Conservation (phyloP, 306 rosid genomes). For the Adenanthera pavonina region DNA sequence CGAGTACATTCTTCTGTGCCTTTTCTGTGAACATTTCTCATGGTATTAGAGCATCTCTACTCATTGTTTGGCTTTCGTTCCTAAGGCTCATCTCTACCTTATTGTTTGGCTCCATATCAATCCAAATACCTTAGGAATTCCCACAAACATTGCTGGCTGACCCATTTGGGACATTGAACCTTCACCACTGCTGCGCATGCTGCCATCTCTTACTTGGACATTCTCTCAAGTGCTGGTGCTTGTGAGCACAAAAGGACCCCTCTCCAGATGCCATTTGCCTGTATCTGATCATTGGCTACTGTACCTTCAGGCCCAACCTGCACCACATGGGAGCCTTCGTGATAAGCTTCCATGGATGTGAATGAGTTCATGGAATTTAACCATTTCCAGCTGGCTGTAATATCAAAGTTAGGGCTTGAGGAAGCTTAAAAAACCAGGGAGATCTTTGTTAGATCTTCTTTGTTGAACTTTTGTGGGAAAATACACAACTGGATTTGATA, state of each 20-base stretch:
- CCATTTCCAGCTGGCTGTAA: neutral
- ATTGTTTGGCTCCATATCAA: neutral
- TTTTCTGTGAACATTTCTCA: neutral
- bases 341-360: neutral
- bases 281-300: neutral
- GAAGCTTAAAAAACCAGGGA: neutral
- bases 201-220: neutral
- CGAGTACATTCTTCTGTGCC: neutral
- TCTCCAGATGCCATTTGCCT: neutral
- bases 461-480: neutral
- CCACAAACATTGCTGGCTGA: neutral
- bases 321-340: neutral
- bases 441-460: neutral
- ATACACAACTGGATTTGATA: neutral
- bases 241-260: neutral
- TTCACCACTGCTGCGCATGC: neutral
- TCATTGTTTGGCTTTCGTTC: neutral
- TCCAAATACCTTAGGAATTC: neutral
- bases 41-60: neutral
- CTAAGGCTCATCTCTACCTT: neutral
- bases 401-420: neutral
- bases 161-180: neutral
- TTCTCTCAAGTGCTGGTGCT: neutral
- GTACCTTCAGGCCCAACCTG: neutral
- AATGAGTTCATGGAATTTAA: neutral